Conservation (phyloP, 495 filamentous ascomycete genomes). For the Penicillium atrosanguineum region DNA sequence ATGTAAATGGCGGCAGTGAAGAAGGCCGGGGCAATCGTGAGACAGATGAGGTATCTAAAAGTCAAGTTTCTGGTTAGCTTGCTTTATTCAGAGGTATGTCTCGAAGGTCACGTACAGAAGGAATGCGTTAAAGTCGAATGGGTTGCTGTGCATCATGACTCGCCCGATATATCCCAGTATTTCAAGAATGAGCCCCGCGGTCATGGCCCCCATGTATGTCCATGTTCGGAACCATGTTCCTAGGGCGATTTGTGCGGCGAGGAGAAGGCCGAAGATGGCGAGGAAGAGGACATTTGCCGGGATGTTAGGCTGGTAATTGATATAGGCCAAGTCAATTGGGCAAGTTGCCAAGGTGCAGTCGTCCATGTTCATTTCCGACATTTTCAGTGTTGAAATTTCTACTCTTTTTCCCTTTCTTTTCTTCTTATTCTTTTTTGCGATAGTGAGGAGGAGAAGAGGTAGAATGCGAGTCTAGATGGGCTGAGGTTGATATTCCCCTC, state of each 20-base stretch:
- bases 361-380: neutral
- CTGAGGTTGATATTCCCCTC: constrained; percentile 4
- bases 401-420: neutral
- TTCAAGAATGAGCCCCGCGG: constrained; percentile 32
- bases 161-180: constrained; percentile 40
- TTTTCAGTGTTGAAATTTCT: constrained; percentile 3
- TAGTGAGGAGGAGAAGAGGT: constrained; percentile 2
- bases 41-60: constrained; percentile 42
- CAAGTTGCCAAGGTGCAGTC: constrained; percentile 37
- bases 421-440: no score
- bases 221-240: constrained; percentile 30
- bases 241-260: constrained; percentile 29
- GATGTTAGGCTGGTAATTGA: constrained; percentile 36
- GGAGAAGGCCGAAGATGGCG: constrained; percentile 28
- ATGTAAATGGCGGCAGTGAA: constrained; percentile 56
- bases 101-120: constrained; percentile 30
- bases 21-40: constrained; percentile 34
- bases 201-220: constrained; percentile 25
- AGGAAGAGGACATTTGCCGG: constrained; percentile 35
- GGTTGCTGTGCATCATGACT: constrained; percentile 36
- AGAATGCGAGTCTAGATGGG: constrained; percentile 4
- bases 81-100: neutral
- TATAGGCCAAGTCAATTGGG: constrained; percentile 26
- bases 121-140: constrained; percentile 35
- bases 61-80: constrained; percentile 3